Base-by-base conservation (phyloP, 306 rosid species). In the Ormosia emarginata region DNA sequence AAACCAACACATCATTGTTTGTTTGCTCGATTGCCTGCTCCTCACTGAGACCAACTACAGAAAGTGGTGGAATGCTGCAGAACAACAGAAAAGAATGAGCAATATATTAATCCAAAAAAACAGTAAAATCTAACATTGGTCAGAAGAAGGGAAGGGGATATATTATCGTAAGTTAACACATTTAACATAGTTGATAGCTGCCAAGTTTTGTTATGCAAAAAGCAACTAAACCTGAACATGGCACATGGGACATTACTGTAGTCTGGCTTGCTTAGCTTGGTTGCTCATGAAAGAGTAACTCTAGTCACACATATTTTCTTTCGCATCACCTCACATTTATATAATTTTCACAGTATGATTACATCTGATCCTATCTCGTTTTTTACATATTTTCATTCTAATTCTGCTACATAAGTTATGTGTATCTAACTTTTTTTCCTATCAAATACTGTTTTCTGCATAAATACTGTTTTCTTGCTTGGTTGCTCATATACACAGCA, bases 11-110 rank as follows among this genome's bases (percentile, higher is more conserved):
- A 87, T 95, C 98, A 57, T 97, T 94, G 2, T 86, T 86, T 75
- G 87, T 85, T 81, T 91, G 83, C 87, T 90, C 96, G 43, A 93
- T 67, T 86, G 99, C 99, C 80, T 90, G 81, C 81, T 95, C 99
- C 91, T 95, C 99, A 78, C 93, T 93, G 56, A 89, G 95, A 71
- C 99, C 99, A 81, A 95, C 99, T 73, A 88, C 85, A 37, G 97
- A 90, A 64, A 95, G 99, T 71, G 99, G 97, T 8, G 99, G 99
- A 76, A 95, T 95, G 90, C 99, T 95, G 94, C 88, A 87, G 59
- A 86, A 53, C 17, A 67, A 50, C 36, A 40, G 70, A 46, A 79
- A 80, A 72, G 63, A 17, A 79, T 49, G 47, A 33, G 79, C 47
- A 73, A 71, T 8, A 79, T 67, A 81, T 76, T 59, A 49, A 65